Conservation (phyloP, 495 filamentous ascomycete genomes). For the Margaritispora aquatica region DNA sequence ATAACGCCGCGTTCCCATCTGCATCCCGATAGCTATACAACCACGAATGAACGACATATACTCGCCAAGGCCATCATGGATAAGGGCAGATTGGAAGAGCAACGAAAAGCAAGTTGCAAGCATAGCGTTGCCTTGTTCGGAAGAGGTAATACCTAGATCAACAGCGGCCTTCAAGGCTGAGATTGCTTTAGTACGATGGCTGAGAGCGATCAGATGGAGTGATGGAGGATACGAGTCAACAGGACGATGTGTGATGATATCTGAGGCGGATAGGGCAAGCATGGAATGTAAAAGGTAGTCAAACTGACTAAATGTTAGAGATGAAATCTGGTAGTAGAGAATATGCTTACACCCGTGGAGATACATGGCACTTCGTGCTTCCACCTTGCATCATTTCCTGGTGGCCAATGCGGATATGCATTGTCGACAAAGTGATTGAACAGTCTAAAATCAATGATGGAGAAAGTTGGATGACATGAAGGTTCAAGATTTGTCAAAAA, state of each 20-base stretch:
- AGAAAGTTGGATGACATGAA: conserved; percentile 49
- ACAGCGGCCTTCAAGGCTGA: conserved; percentile 43
- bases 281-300: conserved; percentile 55
- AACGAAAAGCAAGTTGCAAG: conserved; percentile 55
- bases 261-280: conserved; percentile 50
- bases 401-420: conserved; percentile 54
- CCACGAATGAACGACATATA: conserved; percentile 59
- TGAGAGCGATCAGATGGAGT: conserved; percentile 35
- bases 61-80: conserved; percentile 54
- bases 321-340: not conserved
- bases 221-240: no score
- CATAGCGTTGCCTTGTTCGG: conserved; percentile 37
- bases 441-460: conserved; percentile 51
- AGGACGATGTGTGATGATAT: conserved; percentile 33
- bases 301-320: conserved; percentile 27
- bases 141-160: conserved; percentile 25
- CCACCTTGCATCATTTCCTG: conserved; percentile 53
- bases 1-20: conserved; percentile 37
- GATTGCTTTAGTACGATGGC: conserved; percentile 51
- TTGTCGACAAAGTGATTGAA: conserved; percentile 55
- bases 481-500: no score
- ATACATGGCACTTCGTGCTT: conserved; percentile 51
- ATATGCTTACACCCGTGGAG: conserved; percentile 42
- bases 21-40: conserved; percentile 44
- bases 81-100: conserved; percentile 51